Evolutionary conservation across 352 stramenopile species (phyloP).

Genomic region (Phytophthora citricola): DNA sequence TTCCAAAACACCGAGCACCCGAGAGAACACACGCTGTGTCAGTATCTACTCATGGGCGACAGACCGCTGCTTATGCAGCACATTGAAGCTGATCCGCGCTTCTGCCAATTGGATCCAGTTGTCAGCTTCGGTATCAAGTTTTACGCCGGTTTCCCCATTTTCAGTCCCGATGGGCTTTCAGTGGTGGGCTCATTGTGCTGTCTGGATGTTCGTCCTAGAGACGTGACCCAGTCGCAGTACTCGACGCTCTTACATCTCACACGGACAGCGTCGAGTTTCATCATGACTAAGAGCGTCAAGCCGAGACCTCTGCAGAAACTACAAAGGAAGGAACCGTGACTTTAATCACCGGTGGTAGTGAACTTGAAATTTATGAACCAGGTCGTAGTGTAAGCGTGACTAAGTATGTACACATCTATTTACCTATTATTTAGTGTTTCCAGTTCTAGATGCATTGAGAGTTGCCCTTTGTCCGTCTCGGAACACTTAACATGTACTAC

Average conservation of each 20-base stretch:
- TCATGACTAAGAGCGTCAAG: conserved; percentile 16
- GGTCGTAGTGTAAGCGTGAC: no score
- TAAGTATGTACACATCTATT: no score
- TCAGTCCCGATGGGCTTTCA: conserved; percentile 18
- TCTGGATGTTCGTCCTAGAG: conserved; percentile 23
- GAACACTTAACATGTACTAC: no score
- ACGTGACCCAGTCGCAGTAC: conserved; percentile 45
- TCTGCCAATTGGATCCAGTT: conserved; percentile 41
- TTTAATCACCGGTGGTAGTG: conserved; percentile 3
- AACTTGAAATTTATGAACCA: background rate
- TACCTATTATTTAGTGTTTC: no score
- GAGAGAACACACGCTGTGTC: conserved; percentile 53
- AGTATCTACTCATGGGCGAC: conserved; percentile 57
- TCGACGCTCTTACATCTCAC: conserved; percentile 35
- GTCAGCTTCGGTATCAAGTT: conserved; percentile 46
- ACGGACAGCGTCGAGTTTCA: conserved; percentile 20
- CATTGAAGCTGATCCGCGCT: conserved; percentile 60
- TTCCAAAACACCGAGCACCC: conserved; percentile 35
- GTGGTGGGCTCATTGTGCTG: conserved; percentile 41
- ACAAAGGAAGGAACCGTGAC: background rate
- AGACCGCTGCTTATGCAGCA: conserved; percentile 59
- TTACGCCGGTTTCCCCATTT: conserved; percentile 62
- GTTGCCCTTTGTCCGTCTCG: no score
- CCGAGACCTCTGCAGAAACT: conserved; percentile 3
- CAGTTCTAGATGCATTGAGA: no score